Evolutionary conservation across 768 basidiomycete species (phyloP), one percentile per base, ranked within the genome.

Genomic region (Lentinula detonsa): DNA sequence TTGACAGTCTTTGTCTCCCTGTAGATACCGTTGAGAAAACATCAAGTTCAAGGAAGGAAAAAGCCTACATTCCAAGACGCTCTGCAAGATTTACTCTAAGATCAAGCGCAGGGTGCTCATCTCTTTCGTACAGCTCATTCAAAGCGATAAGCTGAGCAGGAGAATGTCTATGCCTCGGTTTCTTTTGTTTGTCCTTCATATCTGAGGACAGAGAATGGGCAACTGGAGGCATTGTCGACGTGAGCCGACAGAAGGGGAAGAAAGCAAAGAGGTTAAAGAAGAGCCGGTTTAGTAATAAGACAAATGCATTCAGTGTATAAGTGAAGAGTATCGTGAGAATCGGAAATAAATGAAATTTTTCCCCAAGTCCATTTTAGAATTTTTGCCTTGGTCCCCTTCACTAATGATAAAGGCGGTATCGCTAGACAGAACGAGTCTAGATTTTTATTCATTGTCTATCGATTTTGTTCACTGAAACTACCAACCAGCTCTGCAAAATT

Each of bases 1-100:
- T 89, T 88, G 69, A 91, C 89, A 2, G 88, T 90, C 80, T 91
- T 91, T 72, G 84, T 85, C 71, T 91, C 88, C 86, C 90, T 91
- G 69, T 57, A 59, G 63, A 57, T 64, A 61, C 60, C 52, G 67
- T 63, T 37, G 61, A 58, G 46, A 49, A 54, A 58, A 53, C 56
- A 28, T 54, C 60, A 60, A 54, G 53, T 60, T 66, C 15, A 37
- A 39, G 46, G 43, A 53, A 45, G 62, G 35, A 59, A 59, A 40
- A 61, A 66, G 80, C 89, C 71, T 67, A 90, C 90, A 93, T 91
- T 73, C 86, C 85, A 64, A 92, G 79, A 65, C 80, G 82, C 65
- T 86, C 83, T 65, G 89, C 90, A 52, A 93, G 76, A 46, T 81
- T 78, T 8, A 83, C 80, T 65, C 90, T 83, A 60, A 84, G 81